Percentiles rank a stretch among this genome's conserved stretches.
phyloP scores from a whole-genome alignment of 768 basidiomycete species.

The Sporobolomyces pararoseus region DNA sequence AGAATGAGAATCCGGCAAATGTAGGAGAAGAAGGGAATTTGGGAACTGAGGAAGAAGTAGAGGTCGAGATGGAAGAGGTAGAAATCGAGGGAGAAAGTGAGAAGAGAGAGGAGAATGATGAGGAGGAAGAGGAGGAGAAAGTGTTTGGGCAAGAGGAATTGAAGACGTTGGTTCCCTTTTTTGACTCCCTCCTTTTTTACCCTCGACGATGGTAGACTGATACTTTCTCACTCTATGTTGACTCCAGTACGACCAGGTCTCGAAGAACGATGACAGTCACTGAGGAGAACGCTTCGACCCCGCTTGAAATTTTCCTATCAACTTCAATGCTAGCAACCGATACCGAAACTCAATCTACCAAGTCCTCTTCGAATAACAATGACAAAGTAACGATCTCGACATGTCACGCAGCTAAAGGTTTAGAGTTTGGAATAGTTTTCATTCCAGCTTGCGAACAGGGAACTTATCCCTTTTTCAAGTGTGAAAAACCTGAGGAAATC shows the following conservation, averaged over 20 bases:
- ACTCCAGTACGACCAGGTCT: too few relatives aligned
- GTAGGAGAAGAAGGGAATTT: too few relatives aligned
- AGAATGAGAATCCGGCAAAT: slow-evolving; percentile 26
- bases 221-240: too few relatives aligned
- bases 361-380: slow-evolving; percentile 45
- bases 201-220: too few relatives aligned
- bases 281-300: too few relatives aligned
- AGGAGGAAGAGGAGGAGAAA: slow-evolving; percentile 10
- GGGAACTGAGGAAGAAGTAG: not conserved
- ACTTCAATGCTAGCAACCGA: slow-evolving; percentile 79
- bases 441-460: slow-evolving; percentile 60
- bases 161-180: too few relatives aligned
- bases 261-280: too few relatives aligned
- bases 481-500: slow-evolving; percentile 58
- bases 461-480: slow-evolving; percentile 69
- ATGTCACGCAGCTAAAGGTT: slow-evolving; percentile 82
- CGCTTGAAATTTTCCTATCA: slow-evolving; percentile 68
- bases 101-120: not conserved
- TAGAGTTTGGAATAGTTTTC: slow-evolving; percentile 89
- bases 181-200: too few relatives aligned
- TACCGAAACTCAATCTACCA: slow-evolving; percentile 61
- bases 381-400: slow-evolving; percentile 77
- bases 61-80: slow-evolving; percentile 32
- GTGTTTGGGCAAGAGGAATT: slow-evolving; percentile 4
- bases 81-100: not conserved